These are phyloP conservation scores for Acer yangbiense DNA, from an alignment of 345 rosid genomes.

Conservation along the genomic window DNA sequence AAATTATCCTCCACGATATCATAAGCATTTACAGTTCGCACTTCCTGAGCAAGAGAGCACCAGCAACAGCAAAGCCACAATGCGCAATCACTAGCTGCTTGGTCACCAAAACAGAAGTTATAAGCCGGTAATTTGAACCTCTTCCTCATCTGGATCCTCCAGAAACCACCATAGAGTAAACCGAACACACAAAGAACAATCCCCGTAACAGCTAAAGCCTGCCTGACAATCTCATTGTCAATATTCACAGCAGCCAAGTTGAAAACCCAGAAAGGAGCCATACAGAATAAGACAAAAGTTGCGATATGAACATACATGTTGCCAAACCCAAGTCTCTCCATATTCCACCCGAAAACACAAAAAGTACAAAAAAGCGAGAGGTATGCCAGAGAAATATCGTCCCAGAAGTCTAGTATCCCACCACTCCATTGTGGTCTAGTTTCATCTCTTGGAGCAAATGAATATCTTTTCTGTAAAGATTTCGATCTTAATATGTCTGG, in stretches of 20 bases:
- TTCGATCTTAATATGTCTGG: constrained; percentile 28
- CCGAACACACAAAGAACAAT: constrained; percentile 79
- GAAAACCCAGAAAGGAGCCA: constrained; percentile 95
- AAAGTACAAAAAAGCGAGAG: constrained; percentile 80
- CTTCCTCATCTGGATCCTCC: constrained; percentile 96
- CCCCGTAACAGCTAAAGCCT: constrained; percentile 67
- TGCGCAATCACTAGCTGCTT: constrained; percentile 58
- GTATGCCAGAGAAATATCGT: constrained; percentile 82
- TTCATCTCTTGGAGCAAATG: constrained; percentile 62
- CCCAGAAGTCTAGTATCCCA: constrained; percentile 83
- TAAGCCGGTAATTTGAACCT: constrained; percentile 76
- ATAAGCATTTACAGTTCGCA: constrained; percentile 72
- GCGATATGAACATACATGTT: constrained; percentile 96
- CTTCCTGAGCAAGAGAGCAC: constrained; percentile 96
- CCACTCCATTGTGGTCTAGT: constrained; percentile 80
- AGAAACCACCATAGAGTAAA: constrained; percentile 89
- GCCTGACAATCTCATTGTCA: constrained; percentile 59
- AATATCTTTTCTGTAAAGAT: constrained; percentile 59
- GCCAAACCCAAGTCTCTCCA: constrained; percentile 96
- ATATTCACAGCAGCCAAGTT: constrained; percentile 83
- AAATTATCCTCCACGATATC: constrained; percentile 68
- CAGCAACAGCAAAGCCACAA: constrained; percentile 91
- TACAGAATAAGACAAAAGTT: constrained; percentile 79
- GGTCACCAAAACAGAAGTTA: constrained; percentile 66
- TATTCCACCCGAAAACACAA: constrained; percentile 97